Evolutionary conservation across 495 filamentous ascomycete genomes (phyloP), one percentile per base, ranked within the genome.

Genomic region (Endocarpon pusillum): DNA sequence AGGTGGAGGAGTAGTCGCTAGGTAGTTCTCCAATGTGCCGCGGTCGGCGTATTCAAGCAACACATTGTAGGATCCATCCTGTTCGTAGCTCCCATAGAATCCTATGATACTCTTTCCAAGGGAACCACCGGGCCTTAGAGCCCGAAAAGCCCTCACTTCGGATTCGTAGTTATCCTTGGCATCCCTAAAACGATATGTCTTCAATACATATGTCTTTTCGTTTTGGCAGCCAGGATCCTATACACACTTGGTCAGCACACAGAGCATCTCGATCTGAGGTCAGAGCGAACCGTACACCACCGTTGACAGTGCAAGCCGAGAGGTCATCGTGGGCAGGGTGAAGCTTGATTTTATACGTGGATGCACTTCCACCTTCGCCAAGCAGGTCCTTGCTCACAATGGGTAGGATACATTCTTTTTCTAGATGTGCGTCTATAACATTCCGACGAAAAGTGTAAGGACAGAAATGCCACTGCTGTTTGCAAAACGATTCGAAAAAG

Each of bases 31-130:
- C n/a, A 67, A 42, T 11, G 48, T 53, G 7, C 61, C 62, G 20
- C 42, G 35, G 33, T 65, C 54, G 2, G 54, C 61, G 42, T 52
- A 64, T 39, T 67, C 62, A 3, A 69, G 44, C 20, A 69, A 41
- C 0, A 67, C 40, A 35, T 61, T 55, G 35, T 46, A 61, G 0
- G 43, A 48, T 3, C 36, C 48, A 18, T 48, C 38, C 16, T 60
- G 51, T 30, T 44, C 51, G 38, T 54, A 66, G 19, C 47, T 52
- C 2, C 61, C 62, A 37, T 58, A 59, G 35, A 54, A 66, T 3
- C 33, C 47, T n/a, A 64, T 54, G 17, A 67, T 44, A 30, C 54
- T 53, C 15, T 47, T 37, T 17, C 19, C 14, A 16, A 35, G 44
- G 4, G 17, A 9, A 3, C 18, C 19, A 2, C 29, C 38, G 1